Percentiles rank a stretch among this genome's conserved stretches.
These are phyloP conservation scores for Phyllachora maydis DNA, from an alignment of 2,329 filamentous ascomycete genomes.

Conservation along the genomic window DNA sequence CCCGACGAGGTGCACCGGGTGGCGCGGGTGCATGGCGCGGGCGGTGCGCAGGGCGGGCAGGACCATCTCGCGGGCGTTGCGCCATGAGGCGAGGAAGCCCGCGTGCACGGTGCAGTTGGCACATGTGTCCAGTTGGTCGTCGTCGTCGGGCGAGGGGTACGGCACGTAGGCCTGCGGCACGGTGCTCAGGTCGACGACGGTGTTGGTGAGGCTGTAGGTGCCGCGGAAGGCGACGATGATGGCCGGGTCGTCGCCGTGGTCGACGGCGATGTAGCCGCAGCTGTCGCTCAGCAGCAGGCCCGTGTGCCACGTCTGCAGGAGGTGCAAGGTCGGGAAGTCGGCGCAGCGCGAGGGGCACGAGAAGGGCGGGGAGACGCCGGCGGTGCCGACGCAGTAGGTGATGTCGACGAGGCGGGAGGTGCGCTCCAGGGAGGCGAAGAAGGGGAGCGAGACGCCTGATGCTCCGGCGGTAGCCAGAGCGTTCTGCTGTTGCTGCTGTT, in stretches of 20 bases:
- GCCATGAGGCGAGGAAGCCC: conserved; percentile 77
- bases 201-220: conserved; percentile 85
- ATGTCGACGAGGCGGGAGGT: conserved; percentile 85
- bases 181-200: conserved; percentile 75
- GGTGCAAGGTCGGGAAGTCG: conserved; percentile 62
- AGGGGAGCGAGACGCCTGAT: conserved; percentile 26
- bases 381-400: conserved; percentile 74
- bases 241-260: conserved; percentile 30
- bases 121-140: conserved; percentile 29
- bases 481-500: not conserved
- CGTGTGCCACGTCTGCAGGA: conserved; percentile 79
- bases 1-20: conserved; percentile 61
- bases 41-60: conserved; percentile 44
- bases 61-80: conserved; percentile 47
- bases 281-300: conserved; percentile 73
- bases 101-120: conserved; percentile 79
- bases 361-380: conserved; percentile 70
- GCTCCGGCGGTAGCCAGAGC: too few species aligned
- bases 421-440: conserved; percentile 73
- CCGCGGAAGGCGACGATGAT: conserved; percentile 84
- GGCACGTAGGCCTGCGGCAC: conserved; percentile 80
- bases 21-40: conserved; percentile 40
- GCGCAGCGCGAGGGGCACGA: conserved; percentile 64
- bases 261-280: conserved; percentile 85
- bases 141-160: conserved; percentile 42